phyloP scores from a whole-genome alignment of 805 yeast genomes.

The Pichia rugopelliculosa region DNA sequence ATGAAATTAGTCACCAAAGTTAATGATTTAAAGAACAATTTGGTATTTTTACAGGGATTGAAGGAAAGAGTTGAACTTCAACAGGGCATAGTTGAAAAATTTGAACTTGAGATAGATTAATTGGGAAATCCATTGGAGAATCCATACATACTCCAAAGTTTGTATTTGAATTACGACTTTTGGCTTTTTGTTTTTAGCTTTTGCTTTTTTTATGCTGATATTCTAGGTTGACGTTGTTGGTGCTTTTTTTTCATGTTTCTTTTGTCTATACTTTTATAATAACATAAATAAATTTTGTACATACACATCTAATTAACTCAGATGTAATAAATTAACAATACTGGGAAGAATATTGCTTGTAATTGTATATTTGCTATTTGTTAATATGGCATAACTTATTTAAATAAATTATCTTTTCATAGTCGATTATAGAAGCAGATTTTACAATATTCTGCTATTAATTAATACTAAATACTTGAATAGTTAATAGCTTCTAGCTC shows the following conservation, averaged over 20 bases:
- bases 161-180: background rate
- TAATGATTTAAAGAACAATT: slow-evolving; percentile 48
- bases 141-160: no score
- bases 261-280: background rate
- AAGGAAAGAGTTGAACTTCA: slow-evolving; percentile 20
- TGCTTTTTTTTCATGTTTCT: background rate
- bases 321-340: no score
- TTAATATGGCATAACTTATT: no score
- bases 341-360: no score
- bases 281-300: background rate
- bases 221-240: background rate
- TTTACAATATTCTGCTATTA: no score
- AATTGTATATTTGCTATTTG: no score
- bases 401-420: no score
- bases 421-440: no score
- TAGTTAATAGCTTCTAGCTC: no score
- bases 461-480: no score
- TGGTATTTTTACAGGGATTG: slow-evolving; percentile 44
- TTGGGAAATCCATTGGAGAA: background rate
- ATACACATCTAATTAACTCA: no score
- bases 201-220: background rate
- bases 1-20: slow-evolving; percentile 46
- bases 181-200: background rate
- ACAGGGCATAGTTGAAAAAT: slow-evolving; percentile 11
- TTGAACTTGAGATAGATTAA: slow-evolving; percentile 11